Base-by-base conservation (phyloP, 257 asterid genomes). In the Henckelia pumila region DNA sequence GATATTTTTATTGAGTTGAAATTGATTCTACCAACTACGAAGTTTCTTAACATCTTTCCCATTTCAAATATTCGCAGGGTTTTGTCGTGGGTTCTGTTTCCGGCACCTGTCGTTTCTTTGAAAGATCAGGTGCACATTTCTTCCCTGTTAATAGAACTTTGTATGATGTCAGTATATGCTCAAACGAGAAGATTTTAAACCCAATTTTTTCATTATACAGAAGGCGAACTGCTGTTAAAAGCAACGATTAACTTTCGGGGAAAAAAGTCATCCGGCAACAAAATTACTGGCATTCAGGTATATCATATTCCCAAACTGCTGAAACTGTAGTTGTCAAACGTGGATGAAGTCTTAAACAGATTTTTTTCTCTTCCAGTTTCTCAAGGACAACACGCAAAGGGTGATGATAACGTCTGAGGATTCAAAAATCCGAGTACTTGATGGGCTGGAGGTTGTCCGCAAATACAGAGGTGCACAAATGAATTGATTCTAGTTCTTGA, bases 241-340 rank as follows among this genome's bases (percentile, higher is more conserved):
- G 84, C 87, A 5, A 86, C 83, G 73, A 73, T 88, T 62, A 78
- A 82, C 49, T 69, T 89, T 68, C 69, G 59, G 30, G 85, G 92
- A 69, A 92, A 75, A 76, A 89, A 79, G 71, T 84, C 96, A 8
- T 75, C 86, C 17, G 73, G 85, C 70, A 86, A 67, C 75, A 86
- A 77, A 78, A 85, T 92, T n/a, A 92, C 93, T 5, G 88, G 98
- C 83, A 85, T 91, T 87, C 93, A 88, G 97, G 96, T 90, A 76
- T 40, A 63, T 69, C 25, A 61, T 62, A 72, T 56, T 63, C 73
- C 59, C 17, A 24, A 20, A 19, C 28, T 1, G 13, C 3, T 26
- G 2, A 14, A 1, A 21, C 16, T 64, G 29, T 50, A 59, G 23
- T 24, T 29, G 52, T 59, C n/a, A 5, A 17, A 3, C 44, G 44